Evolutionary conservation across 2,329 filamentous ascomycete species (phyloP).

Genomic region (Alternaria alternata): DNA sequence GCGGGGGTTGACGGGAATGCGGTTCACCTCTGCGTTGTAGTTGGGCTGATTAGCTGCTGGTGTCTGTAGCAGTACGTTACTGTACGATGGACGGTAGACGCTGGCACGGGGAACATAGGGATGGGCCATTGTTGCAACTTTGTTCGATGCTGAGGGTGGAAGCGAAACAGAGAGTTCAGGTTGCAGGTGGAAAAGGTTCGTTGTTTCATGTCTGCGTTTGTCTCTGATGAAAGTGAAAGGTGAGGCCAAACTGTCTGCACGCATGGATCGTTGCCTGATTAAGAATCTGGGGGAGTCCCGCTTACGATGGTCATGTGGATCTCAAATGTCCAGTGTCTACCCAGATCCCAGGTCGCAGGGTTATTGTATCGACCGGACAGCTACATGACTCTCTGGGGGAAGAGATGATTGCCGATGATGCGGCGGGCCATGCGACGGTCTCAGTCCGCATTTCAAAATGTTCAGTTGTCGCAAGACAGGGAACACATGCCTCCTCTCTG

Average conservation of each 20-base stretch:
- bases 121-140: neutral
- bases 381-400: too few species aligned
- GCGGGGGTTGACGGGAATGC: neutral
- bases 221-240: neutral
- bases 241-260: neutral
- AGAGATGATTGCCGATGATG: too few species aligned
- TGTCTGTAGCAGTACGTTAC: neutral
- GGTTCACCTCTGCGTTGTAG: neutral
- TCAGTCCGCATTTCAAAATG: too few species aligned
- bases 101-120: neutral
- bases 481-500: too few species aligned
- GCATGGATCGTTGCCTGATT: neutral
- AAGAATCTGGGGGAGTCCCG: rapidly evolving
- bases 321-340: neutral
- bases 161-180: neutral
- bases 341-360: neutral
- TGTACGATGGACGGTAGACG: neutral
- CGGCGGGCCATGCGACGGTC: too few species aligned
- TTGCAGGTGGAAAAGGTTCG: neutral
- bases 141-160: neutral
- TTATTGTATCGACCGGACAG: neutral
- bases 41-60: neutral
- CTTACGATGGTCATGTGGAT: too few species aligned
- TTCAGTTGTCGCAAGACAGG: too few species aligned
- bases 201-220: neutral